phyloP scores from a whole-genome alignment of 805 yeast genomes.

The Pichia kluyveri region DNA sequence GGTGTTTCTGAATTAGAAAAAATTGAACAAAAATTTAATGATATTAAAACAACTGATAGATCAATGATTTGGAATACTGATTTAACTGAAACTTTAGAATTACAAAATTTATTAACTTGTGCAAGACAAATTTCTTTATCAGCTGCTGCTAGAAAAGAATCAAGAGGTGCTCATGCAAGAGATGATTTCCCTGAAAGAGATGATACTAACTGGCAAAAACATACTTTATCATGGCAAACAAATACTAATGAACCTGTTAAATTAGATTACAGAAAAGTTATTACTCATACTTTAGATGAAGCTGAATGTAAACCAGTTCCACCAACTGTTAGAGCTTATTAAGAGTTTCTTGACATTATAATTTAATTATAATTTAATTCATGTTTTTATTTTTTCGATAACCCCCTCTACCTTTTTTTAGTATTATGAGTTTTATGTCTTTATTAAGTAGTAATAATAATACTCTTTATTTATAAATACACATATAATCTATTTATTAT shows the following conservation, averaged over 20 bases:
- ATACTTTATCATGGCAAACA: slow-evolving; percentile 86
- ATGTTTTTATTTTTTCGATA: too few species aligned
- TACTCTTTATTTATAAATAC: too few species aligned
- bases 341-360: slow-evolving; percentile 13
- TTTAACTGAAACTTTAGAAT: slow-evolving; percentile 89
- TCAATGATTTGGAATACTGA: slow-evolving; percentile 99
- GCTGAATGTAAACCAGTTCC: slow-evolving; percentile 92
- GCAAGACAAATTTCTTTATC: slow-evolving; percentile 92
- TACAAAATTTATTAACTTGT: slow-evolving; percentile 93
- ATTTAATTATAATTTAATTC: not conserved
- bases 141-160: slow-evolving; percentile 93
- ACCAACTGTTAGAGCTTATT: slow-evolving; percentile 93
- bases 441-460: too few species aligned
- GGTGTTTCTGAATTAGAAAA: slow-evolving; percentile 75
- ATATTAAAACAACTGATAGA: slow-evolving; percentile 85
- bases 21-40: slow-evolving; percentile 65
- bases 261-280: slow-evolving; percentile 81
- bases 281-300: slow-evolving; percentile 78
- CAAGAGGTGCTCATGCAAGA: slow-evolving; percentile 99
- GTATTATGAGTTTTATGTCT: too few species aligned
- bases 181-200: slow-evolving; percentile 96
- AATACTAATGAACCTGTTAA: slow-evolving; percentile 59
- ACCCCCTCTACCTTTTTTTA: too few species aligned
- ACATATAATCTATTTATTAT: not conserved
- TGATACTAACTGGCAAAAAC: slow-evolving; percentile 97